These are phyloP conservation scores for Strobilomyces echinocephalus DNA, from an alignment of 768 basidiomycete species.

Conservation along the genomic window DNA sequence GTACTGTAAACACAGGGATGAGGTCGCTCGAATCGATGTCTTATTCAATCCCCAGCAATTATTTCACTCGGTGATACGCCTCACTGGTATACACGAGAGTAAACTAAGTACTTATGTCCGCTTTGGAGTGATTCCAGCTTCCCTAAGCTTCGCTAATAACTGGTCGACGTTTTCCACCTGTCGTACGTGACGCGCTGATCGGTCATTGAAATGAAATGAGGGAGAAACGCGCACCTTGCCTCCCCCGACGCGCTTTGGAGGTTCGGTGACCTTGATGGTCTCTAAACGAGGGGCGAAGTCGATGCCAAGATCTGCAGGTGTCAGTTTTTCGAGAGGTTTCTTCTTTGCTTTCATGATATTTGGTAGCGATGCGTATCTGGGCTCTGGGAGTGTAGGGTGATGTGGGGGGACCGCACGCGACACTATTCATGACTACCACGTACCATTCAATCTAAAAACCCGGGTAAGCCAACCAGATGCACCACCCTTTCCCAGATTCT, in stretches of 20 bases:
- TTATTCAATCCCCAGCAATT: not conserved
- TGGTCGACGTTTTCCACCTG: constrained; percentile 85
- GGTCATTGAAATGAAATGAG: not conserved
- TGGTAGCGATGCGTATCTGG: constrained; percentile 94
- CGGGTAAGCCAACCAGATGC: not conserved
- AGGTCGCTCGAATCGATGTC: constrained; percentile 18
- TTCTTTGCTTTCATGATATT: constrained; percentile 99
- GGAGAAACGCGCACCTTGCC: constrained; percentile 57
- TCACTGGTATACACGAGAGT: constrained; percentile 3
- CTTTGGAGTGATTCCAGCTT: constrained; percentile 56
- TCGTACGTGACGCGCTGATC: not conserved
- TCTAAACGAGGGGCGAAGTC: constrained; percentile 82
- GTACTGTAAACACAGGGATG: constrained; percentile 6
- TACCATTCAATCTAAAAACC: constrained; percentile 65
- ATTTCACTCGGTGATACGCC: not conserved
- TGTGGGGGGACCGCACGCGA: not conserved
- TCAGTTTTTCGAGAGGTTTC: constrained; percentile 86
- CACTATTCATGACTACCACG: constrained; percentile 4
- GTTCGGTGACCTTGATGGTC: constrained; percentile 84
- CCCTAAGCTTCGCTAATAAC: constrained; percentile 82
- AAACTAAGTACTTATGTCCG: constrained; percentile 14
- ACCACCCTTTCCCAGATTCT: constrained; percentile 24
- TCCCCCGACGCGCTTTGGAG: constrained; percentile 86
- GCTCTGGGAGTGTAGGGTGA: constrained; percentile 50
- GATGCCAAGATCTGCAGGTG: constrained; percentile 72